A percentile compares a stretch with the other conserved stretches of the same genome.
Conservation (phyloP, 805 yeast genomes). For the Limtongozyma cylindracea region DNA sequence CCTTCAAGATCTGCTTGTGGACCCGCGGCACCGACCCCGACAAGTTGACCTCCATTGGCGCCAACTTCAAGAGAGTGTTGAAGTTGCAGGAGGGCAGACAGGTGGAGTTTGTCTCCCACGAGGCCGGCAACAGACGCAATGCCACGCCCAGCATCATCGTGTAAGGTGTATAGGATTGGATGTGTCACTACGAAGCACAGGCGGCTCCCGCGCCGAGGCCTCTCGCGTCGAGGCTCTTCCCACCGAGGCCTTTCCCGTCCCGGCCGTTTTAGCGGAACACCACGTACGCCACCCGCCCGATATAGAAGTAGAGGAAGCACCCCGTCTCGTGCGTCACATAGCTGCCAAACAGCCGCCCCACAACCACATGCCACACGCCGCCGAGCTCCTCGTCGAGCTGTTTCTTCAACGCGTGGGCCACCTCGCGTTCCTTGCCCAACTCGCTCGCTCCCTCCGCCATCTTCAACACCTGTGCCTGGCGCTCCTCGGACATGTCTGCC, state of each 20-base stretch:
- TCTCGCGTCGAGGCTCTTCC: too few species aligned
- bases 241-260: too few species aligned
- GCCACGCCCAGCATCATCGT: too few species aligned
- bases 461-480: conserved; percentile 22
- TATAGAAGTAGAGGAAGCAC: conserved; percentile 41
- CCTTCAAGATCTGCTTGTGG: conserved; percentile 79
- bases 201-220: too few species aligned
- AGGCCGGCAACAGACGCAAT: too few species aligned
- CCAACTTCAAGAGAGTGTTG: conserved; percentile 66
- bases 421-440: conserved; percentile 25
- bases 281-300: conserved; percentile 42
- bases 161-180: too few species aligned
- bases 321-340: conserved; percentile 66
- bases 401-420: conserved; percentile 41
- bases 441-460: conserved; percentile 16
- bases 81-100: conserved; percentile 49
- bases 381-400: conserved; percentile 40
- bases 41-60: conserved; percentile 53
- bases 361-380: conserved; percentile 61
- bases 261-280: too few species aligned
- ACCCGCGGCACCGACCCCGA: conserved; percentile 51
- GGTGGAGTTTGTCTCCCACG: conserved; percentile 61
- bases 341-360: conserved; percentile 58
- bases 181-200: too few species aligned
- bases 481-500: conserved; percentile 22